Evolutionary conservation across 768 basidiomycete species (phyloP), one percentile per base, ranked within the genome.

Genomic region (Melanogaster broomeanus): DNA sequence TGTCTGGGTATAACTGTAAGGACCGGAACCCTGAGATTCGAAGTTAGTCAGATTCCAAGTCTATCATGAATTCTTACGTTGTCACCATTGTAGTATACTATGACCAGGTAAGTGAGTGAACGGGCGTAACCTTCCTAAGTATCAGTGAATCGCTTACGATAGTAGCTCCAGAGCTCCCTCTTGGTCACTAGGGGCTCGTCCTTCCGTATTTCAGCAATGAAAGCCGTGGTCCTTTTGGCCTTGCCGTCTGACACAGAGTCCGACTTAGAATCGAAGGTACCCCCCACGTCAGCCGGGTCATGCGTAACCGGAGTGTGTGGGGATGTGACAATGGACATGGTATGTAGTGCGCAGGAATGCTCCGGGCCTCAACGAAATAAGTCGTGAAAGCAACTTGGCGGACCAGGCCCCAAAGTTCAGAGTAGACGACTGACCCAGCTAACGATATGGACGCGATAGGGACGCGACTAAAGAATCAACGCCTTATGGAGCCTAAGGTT

Each of bases 161-260:
- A 90, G 61, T 90, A 92, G 47, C 82, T 83, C 90, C 89, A 92
- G 8, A 92, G 71, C n/a, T n/a, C n/a, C n/a, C n/a, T n/a, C n/a
- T n/a, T n/a, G n/a, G n/a, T n/a, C n/a, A n/a, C n/a, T n/a, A n/a
- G n/a, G n/a, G n/a, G n/a, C n/a, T n/a, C n/a, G n/a, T n/a, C n/a
- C n/a, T n/a, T n/a, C n/a, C n/a, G 64, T 33, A 78, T 70, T 0
- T 72, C 66, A 0, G 75, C 75, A 2, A 80, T 66, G 43, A 76
- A 74, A 11, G 61, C 51, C 22, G 56, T 48, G n/a, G 59, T 52
- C 33, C 64, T 60, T 42, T 49, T 12, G 1, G 3, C 40, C 34
- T 58, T 47, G 6, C 34, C 37, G 16, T 51, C 48, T 21, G 61
- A 30, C 15, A 5, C 16, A 11, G 37, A 19, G 33, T 50, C 54